Evolutionary conservation across 2,329 filamentous ascomycete species (phyloP), one percentile per base, ranked within the genome.

Genomic region (Pyricularia sp.): DNA sequence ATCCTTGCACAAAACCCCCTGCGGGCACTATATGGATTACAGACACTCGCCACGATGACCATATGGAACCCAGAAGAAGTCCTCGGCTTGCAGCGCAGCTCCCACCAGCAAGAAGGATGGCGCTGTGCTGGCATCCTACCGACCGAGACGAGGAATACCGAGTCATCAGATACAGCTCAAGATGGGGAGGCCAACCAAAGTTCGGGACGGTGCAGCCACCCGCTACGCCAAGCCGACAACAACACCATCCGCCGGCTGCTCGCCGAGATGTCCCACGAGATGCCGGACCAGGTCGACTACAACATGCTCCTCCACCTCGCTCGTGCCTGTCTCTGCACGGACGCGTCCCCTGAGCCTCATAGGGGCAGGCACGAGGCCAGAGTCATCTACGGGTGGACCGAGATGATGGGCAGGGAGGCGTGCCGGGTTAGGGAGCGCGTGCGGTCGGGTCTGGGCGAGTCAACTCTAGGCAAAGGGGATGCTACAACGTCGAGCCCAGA

Each of bases 331-430:
- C 65, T 65, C 28, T 65, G 65, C 62, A 31, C 57, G 22, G 62
- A 65, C 33, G 63, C 30, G n/a, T 35, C 28, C 19, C 65, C 65
- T 3, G 40, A 40, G 40, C 65, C 55, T 26, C 65, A 65, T 28
- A 62, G 44, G 16, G 65, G 62, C 22, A 28, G 40, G 35, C 62
- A 64, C 12, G 65, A 65, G 57, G 65, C 65, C 2, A 57, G 55
- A 31, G 57, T 64, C 40, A 65, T 65, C 16, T 65, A 65, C 44
- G 65, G 57, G 44, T 65, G 65, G 65, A 65, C 65, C 1, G 57
- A 49, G 26, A 16, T 63, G 55, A 65, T 65, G 65, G 22, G 62
- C 19, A 28, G 5, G 33, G 65, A 65, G 59, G 65, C 65, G 19
- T 33, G 40, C 53, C 30, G 61, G 55, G 26, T 65, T 13, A 24